A percentile compares a stretch with the other conserved stretches of the same genome.
phyloP scores from a whole-genome alignment of 768 basidiomycete species.

The Pisolithus marmoratus region DNA sequence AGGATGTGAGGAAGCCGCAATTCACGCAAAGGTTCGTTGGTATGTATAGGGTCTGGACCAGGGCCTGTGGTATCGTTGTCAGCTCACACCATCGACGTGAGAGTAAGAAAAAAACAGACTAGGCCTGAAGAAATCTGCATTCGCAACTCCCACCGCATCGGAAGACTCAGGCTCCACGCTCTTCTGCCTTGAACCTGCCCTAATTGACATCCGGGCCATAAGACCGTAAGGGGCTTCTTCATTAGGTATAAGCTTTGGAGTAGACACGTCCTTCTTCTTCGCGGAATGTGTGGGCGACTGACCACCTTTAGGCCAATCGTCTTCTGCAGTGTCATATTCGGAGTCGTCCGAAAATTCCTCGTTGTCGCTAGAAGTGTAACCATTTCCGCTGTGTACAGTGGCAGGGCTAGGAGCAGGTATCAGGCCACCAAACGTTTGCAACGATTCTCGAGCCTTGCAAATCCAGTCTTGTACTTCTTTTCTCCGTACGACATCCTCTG shows the following conservation, averaged over 20 bases:
- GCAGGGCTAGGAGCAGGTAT: conserved; percentile 57
- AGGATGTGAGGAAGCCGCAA: conserved; percentile 62
- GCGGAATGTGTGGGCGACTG: conserved; percentile 27
- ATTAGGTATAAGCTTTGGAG: conserved; percentile 52
- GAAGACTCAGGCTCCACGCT: conserved; percentile 41
- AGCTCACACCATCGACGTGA: neutral
- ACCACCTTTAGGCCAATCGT: conserved; percentile 16
- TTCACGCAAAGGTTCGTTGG: conserved; percentile 34
- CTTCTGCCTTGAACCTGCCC: conserved; percentile 35
- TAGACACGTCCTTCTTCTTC: conserved; percentile 34
- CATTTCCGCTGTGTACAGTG: conserved; percentile 34
- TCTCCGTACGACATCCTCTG: conserved; percentile 29
- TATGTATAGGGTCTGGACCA: conserved; percentile 35
- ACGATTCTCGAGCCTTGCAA: conserved; percentile 60
- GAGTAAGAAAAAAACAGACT: conserved; percentile 34
- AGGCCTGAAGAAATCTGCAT: conserved; percentile 59
- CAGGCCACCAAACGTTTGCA: conserved; percentile 62
- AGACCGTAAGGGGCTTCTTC: conserved; percentile 69
- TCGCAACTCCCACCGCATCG: conserved; percentile 59
- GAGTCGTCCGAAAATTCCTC: conserved; percentile 36
- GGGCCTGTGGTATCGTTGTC: conserved; percentile 28
- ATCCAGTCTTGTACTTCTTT: conserved; percentile 75
- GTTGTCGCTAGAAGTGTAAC: conserved; percentile 32
- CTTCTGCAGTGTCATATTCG: conserved; percentile 21
- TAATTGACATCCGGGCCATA: conserved; percentile 60